phyloP scores from a whole-genome alignment of 2,329 filamentous ascomycete species.

The Zalaria sp. region DNA sequence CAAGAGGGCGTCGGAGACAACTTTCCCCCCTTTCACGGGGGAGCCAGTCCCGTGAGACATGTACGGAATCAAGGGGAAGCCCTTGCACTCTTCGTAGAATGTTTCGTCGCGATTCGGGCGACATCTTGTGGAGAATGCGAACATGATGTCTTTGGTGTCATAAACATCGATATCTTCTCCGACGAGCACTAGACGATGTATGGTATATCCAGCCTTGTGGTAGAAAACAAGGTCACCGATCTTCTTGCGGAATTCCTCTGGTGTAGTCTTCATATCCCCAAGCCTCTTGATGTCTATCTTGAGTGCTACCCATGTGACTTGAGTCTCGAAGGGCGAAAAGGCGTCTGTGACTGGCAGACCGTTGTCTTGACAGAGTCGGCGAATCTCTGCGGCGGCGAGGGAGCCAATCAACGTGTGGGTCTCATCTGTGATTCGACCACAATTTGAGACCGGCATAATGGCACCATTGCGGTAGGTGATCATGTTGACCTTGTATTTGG shows the following conservation, averaged over 20 bases:
- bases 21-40: constrained; percentile 25
- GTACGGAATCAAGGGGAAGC: constrained; percentile 33
- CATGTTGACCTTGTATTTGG: constrained; percentile 28
- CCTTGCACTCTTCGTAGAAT: constrained; percentile 29
- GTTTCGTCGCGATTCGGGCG: constrained; percentile 20
- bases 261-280: constrained; percentile 4
- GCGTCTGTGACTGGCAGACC: constrained; percentile 31
- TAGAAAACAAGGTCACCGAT: constrained; percentile 31
- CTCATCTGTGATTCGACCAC: constrained; percentile 31
- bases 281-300: constrained; percentile 6
- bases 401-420: constrained; percentile 29
- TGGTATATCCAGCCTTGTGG: constrained; percentile 27
- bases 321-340: constrained; percentile 31
- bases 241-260: constrained; percentile 22
- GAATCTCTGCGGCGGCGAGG: constrained; percentile 30
- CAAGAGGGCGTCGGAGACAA: constrained; percentile 29
- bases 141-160: constrained; percentile 32
- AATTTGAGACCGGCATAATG: constrained; percentile 32
- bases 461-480: constrained; percentile 35
- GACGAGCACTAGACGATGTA: constrained; percentile 31
- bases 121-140: constrained; percentile 35
- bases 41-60: constrained; percentile 26
- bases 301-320: constrained; percentile 32
- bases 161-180: constrained; percentile 38
- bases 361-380: constrained; percentile 16